Evolutionary conservation across 441 rosid species (phyloP).

Genomic region (Adansonia grandidieri): DNA sequence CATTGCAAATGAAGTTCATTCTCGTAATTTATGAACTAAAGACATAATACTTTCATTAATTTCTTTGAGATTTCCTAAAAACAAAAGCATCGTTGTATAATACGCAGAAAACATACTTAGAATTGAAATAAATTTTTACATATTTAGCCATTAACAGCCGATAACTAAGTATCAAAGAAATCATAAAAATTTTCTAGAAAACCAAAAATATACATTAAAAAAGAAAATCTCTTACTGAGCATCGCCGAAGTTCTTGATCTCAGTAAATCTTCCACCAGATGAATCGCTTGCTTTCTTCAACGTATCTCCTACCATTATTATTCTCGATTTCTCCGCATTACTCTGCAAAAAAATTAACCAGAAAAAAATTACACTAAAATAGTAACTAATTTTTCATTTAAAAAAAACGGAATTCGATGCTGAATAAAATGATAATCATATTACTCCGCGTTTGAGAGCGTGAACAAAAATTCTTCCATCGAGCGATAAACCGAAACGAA

Average conservation of each 20-base stretch:
- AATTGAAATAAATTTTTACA: not conserved
- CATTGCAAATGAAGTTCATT: not conserved
- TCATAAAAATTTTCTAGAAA: not conserved
- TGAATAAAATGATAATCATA: not conserved
- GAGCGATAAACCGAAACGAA: constrained; percentile 71
- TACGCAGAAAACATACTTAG: not conserved
- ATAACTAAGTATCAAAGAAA: not conserved
- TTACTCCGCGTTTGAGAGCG: constrained; percentile 81
- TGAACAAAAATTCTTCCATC: constrained; percentile 83
- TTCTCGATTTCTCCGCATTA: constrained; percentile 89
- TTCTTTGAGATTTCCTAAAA: not conserved
- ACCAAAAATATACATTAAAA: not conserved
- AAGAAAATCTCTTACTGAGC: constrained; percentile 50
- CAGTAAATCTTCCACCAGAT: constrained; percentile 54
- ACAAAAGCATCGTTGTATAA: not conserved
- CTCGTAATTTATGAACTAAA: not conserved
- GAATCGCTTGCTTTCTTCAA: constrained; percentile 73
- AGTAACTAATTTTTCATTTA: not conserved
- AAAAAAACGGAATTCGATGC: not conserved
- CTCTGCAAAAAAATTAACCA: constrained; percentile 47
- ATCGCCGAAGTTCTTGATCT: constrained; percentile 65
- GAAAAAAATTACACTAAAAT: not conserved
- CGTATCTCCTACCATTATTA: constrained; percentile 89
- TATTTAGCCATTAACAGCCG: not conserved
- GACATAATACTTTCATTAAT: not conserved